Base-by-base conservation (phyloP, 495 filamentous ascomycete species). In the Astrothelium macrocarpum region DNA sequence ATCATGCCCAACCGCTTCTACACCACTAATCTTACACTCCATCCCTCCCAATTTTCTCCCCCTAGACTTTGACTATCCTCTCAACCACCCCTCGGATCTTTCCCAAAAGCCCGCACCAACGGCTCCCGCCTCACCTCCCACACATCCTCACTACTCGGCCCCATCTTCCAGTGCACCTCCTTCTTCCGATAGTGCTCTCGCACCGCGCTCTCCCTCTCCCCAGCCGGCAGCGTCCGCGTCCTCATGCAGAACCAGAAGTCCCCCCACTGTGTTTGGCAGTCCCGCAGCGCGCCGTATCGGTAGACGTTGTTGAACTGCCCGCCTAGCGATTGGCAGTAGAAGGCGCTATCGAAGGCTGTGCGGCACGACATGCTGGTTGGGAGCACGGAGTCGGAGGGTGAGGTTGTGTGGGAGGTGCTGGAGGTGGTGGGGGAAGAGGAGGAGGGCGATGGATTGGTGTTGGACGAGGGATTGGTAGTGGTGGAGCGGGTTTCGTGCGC, bases 171-270 rank as follows among this genome's bases (percentile, higher is more conserved):
- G 75, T 89, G 89, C 68, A 77, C 80, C 60, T 84, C 85, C 76
- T 88, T 90, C 75, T 86, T 81, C 62, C 80, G 79, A 74, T 95
- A 91, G 73, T 87, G 83, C 45, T 84, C 87, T 64, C 79, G 76
- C 59, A 98, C 82, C 65, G 79, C 80, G 62, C 77, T 79, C 66
- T 78, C 81, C 66, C 79, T 79, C 67, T 79, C 66, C 36, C 65
- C 68, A 18, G 66, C 69, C 5, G 68, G 45, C 72, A 80, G 74
- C 46, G 72, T 67, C 76, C 83, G 82, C n/a, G 85, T 86, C 62
- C 88, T 85, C 90, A 98, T 95, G 79, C 94, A 98, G 76, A 96
- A 89, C 85, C 93, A 90, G 78, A 94, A 97, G 73, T 93, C 87
- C 67, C 85, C 80, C 89, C 91, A 95, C 53, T 89, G 85, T 67